These are phyloP conservation scores for Daldinia vernicosa DNA, from an alignment of 495 filamentous ascomycete species.

Conservation along the genomic window DNA sequence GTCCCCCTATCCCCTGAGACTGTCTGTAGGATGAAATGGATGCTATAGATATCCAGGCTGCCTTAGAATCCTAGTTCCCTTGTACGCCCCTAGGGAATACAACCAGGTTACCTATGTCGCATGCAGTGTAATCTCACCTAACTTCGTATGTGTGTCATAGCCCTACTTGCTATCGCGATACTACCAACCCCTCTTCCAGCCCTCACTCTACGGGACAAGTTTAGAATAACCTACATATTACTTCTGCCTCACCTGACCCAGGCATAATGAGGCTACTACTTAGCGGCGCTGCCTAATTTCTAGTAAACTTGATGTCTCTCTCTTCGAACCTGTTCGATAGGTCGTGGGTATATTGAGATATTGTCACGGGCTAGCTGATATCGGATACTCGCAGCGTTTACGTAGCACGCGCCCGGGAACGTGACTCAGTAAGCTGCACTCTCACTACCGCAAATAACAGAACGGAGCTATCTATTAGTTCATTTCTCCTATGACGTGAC, in stretches of 20 bases:
- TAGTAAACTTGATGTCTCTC: background rate
- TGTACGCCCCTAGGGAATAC: background rate
- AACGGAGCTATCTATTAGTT: conserved; percentile 3
- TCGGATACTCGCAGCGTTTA: conserved; percentile 33
- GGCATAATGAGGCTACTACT: background rate
- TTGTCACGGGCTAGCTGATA: conserved; percentile 6
- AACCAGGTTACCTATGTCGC: background rate
- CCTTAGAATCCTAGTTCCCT: background rate
- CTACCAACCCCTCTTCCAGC: conserved; percentile 9
- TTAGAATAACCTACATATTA: background rate
- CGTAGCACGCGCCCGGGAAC: conserved; percentile 23
- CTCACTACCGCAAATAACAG: background rate
- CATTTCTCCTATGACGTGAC: conserved; percentile 18
- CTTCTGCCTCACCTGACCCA: background rate
- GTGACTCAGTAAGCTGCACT: background rate
- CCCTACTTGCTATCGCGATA: conserved; percentile 12
- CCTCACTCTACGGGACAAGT: background rate
- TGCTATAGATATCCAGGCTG: conserved; percentile 1
- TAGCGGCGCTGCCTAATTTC: background rate
- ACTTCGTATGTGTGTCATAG: conserved; percentile 17
- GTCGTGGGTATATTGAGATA: background rate
- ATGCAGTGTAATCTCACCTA: conserved; percentile 23
- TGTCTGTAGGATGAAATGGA: conserved; percentile 1
- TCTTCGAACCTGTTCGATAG: background rate
- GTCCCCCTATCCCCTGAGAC: background rate